phyloP scores from a whole-genome alignment of 1,284 basidiomycete species.

The Veloboletus limbatus region DNA sequence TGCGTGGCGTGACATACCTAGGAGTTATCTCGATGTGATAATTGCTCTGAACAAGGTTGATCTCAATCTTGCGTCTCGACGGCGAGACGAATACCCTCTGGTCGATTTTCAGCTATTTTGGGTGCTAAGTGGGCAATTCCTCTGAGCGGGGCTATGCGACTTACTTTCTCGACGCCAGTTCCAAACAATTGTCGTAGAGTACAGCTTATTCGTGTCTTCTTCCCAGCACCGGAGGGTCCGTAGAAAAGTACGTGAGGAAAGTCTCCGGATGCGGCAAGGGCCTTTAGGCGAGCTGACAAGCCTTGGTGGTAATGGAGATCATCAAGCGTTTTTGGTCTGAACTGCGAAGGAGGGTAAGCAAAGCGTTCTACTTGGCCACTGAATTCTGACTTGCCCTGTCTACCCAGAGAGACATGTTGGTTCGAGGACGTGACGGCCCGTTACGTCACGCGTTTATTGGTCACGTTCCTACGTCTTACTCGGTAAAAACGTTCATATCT shows the following conservation, averaged over 20 bases:
- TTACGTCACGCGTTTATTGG: slow-evolving; percentile 28
- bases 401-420: slow-evolving; percentile 83
- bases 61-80: slow-evolving; percentile 91
- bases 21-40: slow-evolving; percentile 98
- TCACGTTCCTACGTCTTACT: slow-evolving; percentile 9
- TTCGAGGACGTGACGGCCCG: slow-evolving; percentile 14
- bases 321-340: slow-evolving; percentile 82
- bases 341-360: slow-evolving; percentile 44
- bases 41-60: slow-evolving; percentile 96
- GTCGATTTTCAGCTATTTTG: slow-evolving; percentile 88
- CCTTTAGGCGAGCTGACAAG: slow-evolving; percentile 78
- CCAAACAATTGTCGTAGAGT: slow-evolving; percentile 91
- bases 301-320: slow-evolving; percentile 88
- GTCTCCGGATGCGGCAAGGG: slow-evolving; percentile 85
- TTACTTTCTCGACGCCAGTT: slow-evolving; percentile 87
- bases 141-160: slow-evolving; percentile 11
- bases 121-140: slow-evolving; percentile 6
- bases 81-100: slow-evolving; percentile 96
- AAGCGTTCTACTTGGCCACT: background rate
- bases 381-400: slow-evolving; percentile 57
- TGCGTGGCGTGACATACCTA: slow-evolving; percentile 52
- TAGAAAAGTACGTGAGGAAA: slow-evolving; percentile 99
- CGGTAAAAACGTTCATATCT: no score
- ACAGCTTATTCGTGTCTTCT: slow-evolving; percentile 95
- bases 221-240: slow-evolving; percentile 95